phyloP scores from a whole-genome alignment of 148 eudicot genomes.

The Salicornia ramosissima region DNA sequence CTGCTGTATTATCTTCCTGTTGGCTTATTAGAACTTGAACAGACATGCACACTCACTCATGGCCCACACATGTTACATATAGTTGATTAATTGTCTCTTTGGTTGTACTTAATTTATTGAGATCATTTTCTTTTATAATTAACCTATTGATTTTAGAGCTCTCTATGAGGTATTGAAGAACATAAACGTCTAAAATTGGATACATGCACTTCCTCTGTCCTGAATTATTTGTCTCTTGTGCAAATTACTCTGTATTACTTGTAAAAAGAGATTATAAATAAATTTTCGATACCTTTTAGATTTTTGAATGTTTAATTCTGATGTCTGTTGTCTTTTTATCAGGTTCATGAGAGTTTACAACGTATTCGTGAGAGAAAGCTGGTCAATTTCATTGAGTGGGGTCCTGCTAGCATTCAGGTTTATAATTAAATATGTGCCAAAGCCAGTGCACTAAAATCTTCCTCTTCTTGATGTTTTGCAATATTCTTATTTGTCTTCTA shows the following conservation, averaged over 20 bases:
- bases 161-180: background rate
- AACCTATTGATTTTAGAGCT: background rate
- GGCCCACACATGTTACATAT: background rate
- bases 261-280: background rate
- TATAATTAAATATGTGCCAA: background rate
- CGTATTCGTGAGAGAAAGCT: conserved; percentile 96
- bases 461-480: background rate
- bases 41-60: background rate
- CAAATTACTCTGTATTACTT: background rate
- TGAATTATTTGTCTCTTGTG: background rate
- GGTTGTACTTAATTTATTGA: background rate
- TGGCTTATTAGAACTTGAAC: background rate
- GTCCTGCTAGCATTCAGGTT: conserved; percentile 99
- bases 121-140: background rate
- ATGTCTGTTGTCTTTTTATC: conserved; percentile 14
- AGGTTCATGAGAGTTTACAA: conserved; percentile 98
- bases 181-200: background rate
- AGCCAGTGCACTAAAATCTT: background rate
- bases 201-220: background rate
- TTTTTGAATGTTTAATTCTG: background rate
- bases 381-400: conserved; percentile 98
- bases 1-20: background rate
- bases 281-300: too few relatives aligned
- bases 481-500: background rate
- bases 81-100: background rate